Evolutionary conservation across 2,329 filamentous ascomycete species (phyloP).

Genomic region (Rutstroemia sp.): DNA sequence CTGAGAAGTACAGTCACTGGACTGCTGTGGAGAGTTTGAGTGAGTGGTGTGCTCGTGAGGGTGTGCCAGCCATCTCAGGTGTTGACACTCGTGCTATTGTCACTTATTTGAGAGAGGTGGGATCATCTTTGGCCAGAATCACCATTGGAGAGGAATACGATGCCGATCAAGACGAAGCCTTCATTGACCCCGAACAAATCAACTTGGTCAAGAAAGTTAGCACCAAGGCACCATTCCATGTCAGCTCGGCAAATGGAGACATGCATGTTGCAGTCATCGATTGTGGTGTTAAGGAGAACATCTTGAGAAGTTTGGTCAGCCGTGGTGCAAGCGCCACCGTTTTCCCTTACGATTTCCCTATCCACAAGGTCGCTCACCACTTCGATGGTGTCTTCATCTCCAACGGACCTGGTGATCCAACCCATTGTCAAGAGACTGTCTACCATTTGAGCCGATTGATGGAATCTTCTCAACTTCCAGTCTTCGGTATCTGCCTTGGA

Average conservation of each 20-base stretch:
- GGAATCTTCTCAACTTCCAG: slow-evolving; percentile 80
- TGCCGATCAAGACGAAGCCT: slow-evolving; percentile 94
- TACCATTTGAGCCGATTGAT: slow-evolving; percentile 89
- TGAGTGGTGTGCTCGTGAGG: slow-evolving; percentile 93
- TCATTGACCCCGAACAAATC: slow-evolving; percentile 90
- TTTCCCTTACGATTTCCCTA: slow-evolving; percentile 94
- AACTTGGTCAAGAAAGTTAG: slow-evolving; percentile 94
- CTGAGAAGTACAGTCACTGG: slow-evolving; percentile 95
- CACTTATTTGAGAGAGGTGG: slow-evolving; percentile 90
- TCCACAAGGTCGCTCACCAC: slow-evolving; percentile 96
- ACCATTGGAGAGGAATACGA: slow-evolving; percentile 97
- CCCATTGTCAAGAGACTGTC: slow-evolving; percentile 89
- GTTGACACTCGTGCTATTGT: slow-evolving; percentile 97
- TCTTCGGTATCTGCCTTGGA: slow-evolving; percentile 97
- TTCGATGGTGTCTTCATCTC: slow-evolving; percentile 99
- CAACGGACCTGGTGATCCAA: slow-evolving; percentile 96
- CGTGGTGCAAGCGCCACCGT: slow-evolving; percentile 89
- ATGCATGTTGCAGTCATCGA: slow-evolving; percentile 93
- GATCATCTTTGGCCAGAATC: slow-evolving; percentile 91
- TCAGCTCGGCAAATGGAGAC: slow-evolving; percentile 73
- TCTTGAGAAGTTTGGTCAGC: slow-evolving; percentile 85
- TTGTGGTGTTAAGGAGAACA: slow-evolving; percentile 99
- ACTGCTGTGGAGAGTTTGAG: slow-evolving; percentile 91
- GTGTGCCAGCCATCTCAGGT: slow-evolving; percentile 90
- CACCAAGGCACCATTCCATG: slow-evolving; percentile 96